These are phyloP conservation scores for Colletotrichum horii DNA, from an alignment of 2,329 filamentous ascomycete species.

Conservation along the genomic window DNA sequence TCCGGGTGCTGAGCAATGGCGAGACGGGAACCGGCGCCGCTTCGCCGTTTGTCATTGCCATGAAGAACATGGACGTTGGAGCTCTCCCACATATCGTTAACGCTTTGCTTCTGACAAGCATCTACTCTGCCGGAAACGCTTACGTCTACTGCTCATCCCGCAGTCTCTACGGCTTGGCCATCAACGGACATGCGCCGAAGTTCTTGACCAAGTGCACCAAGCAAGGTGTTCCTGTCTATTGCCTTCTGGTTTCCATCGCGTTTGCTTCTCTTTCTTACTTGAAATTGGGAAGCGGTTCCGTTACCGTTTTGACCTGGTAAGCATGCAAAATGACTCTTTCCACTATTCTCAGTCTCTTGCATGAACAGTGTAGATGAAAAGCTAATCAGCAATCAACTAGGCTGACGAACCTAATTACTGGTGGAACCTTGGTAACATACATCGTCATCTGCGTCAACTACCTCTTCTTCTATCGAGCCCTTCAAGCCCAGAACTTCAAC, in stretches of 20 bases:
- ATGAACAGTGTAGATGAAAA: not conserved
- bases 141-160: constrained; percentile 63
- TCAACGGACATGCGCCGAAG: constrained; percentile 58
- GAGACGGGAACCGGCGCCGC: constrained; percentile 53
- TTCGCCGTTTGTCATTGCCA: constrained; percentile 68
- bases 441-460: constrained; percentile 51
- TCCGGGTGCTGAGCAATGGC: not conserved
- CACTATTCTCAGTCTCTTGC: not conserved
- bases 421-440: constrained; percentile 26
- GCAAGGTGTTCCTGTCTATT: constrained; percentile 32
- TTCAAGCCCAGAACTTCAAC: constrained; percentile 57
- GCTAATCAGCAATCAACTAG: not conserved
- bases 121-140: constrained; percentile 61
- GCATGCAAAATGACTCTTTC: not conserved
- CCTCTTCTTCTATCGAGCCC: constrained; percentile 64
- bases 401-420: constrained; percentile 68
- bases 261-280: constrained; percentile 12
- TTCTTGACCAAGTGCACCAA: constrained; percentile 30
- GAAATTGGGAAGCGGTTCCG: constrained; percentile 44
- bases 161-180: constrained; percentile 59
- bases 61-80: constrained; percentile 56
- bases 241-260: not conserved
- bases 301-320: constrained; percentile 68
- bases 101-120: constrained; percentile 57
- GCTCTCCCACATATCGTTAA: constrained; percentile 65